phyloP scores from a whole-genome alignment of 208 protist species.

The Vickermania spadyakhi region DNA sequence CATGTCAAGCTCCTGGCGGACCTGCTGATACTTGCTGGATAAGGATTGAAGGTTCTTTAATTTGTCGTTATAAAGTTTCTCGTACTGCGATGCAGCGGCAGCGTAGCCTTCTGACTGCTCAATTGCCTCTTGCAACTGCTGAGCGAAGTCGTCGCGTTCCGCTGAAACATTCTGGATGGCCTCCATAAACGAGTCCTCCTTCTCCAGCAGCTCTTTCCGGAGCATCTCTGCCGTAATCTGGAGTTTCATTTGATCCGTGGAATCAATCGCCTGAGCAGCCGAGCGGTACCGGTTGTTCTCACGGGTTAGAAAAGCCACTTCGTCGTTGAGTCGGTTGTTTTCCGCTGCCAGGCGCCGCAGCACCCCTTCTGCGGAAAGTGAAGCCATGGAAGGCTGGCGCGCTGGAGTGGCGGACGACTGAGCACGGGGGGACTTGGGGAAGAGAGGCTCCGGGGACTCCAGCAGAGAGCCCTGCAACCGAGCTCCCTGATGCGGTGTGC shows the following conservation, averaged over 20 bases:
- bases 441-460: neutral
- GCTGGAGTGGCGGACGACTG: neutral
- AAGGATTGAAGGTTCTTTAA: constrained; percentile 21
- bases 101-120: constrained; percentile 34
- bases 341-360: constrained; percentile 31
- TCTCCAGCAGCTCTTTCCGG: constrained; percentile 19
- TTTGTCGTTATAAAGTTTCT: constrained; percentile 37
- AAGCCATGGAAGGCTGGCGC: neutral
- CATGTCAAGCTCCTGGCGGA: constrained; percentile 21
- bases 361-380: constrained; percentile 11
- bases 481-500: neutral
- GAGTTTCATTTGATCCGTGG: constrained; percentile 18
- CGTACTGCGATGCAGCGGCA: constrained; percentile 32
- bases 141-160: constrained; percentile 8
- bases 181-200: constrained; percentile 21
- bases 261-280: constrained; percentile 18
- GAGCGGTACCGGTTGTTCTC: constrained; percentile 36
- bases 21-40: constrained; percentile 20
- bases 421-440: neutral
- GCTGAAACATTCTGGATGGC: constrained; percentile 6
- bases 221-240: constrained; percentile 41
- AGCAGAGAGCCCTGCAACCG: neutral
- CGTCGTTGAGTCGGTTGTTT: constrained; percentile 31
- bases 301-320: constrained; percentile 31
- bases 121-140: constrained; percentile 16